Percentiles rank a stretch among this genome's conserved stretches.
Conservation (phyloP, 257 asterid species). For the Lavandula angustifolia region DNA sequence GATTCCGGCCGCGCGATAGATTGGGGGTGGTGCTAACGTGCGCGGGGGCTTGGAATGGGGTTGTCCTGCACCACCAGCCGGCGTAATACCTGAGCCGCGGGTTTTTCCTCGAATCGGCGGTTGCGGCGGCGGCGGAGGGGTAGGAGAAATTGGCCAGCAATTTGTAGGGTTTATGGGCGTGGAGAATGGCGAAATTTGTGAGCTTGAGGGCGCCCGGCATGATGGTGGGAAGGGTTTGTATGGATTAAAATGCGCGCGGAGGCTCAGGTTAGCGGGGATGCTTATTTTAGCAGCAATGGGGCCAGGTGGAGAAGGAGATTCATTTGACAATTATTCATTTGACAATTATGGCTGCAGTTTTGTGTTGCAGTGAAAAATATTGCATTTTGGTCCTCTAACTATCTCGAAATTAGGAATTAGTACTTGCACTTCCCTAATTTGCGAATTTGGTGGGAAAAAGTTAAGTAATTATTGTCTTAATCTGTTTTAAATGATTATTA, state of each 20-base stretch:
- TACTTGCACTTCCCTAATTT: not conserved
- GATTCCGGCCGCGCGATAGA: conserved; percentile 24
- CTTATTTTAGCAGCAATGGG: conserved; percentile 51
- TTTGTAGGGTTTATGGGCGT: conserved; percentile 53
- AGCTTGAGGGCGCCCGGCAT: conserved; percentile 71
- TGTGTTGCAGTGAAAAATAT: not conserved
- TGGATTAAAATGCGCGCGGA: conserved; percentile 42
- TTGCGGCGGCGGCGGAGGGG: conserved; percentile 32
- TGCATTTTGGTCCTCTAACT: conserved; percentile 22
- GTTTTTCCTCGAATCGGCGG: conserved; percentile 28
- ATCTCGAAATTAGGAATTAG: not conserved
- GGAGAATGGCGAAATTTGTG: conserved; percentile 43
- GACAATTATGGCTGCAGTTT: conserved; percentile 17
- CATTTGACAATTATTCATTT: too few species aligned
- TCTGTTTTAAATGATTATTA: too few species aligned
- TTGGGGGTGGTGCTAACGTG: conserved; percentile 30
- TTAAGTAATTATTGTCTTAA: too few species aligned
- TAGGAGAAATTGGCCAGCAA: conserved; percentile 39
- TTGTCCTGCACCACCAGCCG: conserved; percentile 53
- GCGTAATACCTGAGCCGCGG: conserved; percentile 34
- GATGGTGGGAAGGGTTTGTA: conserved; percentile 36
- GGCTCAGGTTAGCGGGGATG: conserved; percentile 57
- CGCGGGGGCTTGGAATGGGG: conserved; percentile 40
- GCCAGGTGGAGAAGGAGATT: conserved; percentile 36
- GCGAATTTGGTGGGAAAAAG: too few species aligned